Conservation (phyloP, 2,329 filamentous ascomycete species). For the Aureobasidium namibiae region DNA sequence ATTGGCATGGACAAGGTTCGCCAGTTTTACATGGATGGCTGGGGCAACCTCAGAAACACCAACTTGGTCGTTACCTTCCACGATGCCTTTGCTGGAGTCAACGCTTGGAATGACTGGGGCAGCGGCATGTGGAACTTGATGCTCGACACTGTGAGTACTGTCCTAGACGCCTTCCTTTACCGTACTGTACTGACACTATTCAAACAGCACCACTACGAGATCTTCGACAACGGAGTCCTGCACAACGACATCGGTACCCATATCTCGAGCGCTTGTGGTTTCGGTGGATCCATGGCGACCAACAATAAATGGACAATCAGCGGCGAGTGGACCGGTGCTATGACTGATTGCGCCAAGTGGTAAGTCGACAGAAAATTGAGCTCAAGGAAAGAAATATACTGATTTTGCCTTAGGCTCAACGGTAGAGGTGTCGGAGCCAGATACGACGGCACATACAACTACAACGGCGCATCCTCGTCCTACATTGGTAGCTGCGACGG, state of each 20-base stretch:
- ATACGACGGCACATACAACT: conserved; percentile 33
- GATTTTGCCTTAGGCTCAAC: conserved; percentile 35
- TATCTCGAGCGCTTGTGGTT: conserved; percentile 35
- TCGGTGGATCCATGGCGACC: conserved; percentile 37
- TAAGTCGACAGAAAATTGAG: not conserved
- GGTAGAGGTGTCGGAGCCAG: conserved; percentile 37
- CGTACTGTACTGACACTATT: not conserved
- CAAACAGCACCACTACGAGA: conserved; percentile 36
- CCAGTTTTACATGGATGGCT: conserved; percentile 42
- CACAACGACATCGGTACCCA: conserved; percentile 32
- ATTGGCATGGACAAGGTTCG: conserved; percentile 35
- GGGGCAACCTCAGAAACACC: conserved; percentile 36
- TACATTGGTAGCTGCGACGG: conserved; percentile 37
- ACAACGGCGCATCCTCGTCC: conserved; percentile 25
- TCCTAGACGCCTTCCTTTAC: not conserved
- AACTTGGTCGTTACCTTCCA: conserved; percentile 38
- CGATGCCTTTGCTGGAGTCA: conserved; percentile 40
- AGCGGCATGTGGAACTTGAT: conserved; percentile 36
- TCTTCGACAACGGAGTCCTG: conserved; percentile 34
- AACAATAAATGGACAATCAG: conserved; percentile 40
- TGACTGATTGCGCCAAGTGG: not conserved
- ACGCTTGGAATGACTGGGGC: conserved; percentile 36
- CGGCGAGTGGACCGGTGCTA: conserved; percentile 40
- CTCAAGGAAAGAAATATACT: not conserved
- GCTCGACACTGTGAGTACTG: conserved; percentile 31